Conservation (phyloP, 768 basidiomycete genomes). For the Serendipita sp. region DNA sequence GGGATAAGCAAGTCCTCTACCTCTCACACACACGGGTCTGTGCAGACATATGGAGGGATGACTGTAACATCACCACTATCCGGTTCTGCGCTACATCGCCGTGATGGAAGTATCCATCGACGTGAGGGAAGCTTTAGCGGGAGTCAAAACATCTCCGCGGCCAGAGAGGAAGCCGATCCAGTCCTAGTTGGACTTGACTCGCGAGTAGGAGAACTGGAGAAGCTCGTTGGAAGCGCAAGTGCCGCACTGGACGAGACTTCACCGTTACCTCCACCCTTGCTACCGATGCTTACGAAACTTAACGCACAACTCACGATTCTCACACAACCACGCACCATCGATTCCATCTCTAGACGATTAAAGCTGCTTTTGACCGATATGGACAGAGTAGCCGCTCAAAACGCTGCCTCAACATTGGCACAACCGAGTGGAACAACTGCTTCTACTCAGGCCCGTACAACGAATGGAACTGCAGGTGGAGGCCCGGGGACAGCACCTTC, state of each 20-base stretch:
- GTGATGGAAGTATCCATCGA: constrained; percentile 11
- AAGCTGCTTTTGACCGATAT: constrained; percentile 87
- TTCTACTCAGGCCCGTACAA: constrained; percentile 17
- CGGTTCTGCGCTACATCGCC: background rate
- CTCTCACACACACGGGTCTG: background rate
- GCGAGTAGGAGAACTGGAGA: constrained; percentile 72
- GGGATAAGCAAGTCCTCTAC: constrained; percentile 12
- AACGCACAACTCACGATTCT: constrained; percentile 76
- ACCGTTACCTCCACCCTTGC: constrained; percentile 62
- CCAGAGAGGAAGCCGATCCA: constrained; percentile 24
- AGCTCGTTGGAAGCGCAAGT: constrained; percentile 65
- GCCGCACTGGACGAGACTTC: constrained; percentile 68
- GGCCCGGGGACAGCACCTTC: constrained; percentile 13
- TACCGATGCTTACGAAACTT: constrained; percentile 66
- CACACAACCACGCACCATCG: constrained; percentile 90
- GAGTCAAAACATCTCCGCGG: background rate
- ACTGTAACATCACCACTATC: background rate
- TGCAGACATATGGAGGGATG: background rate
- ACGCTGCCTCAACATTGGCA: constrained; percentile 21
- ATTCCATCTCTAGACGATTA: constrained; percentile 83
- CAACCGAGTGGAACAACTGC: constrained; percentile 32
- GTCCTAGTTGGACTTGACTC: constrained; percentile 62
- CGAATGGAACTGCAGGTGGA: constrained; percentile 8
- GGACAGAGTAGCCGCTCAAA: constrained; percentile 46
- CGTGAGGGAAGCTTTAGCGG: constrained; percentile 7